Evolutionary conservation across 2,329 filamentous ascomycete genomes (phyloP).

Genomic region (Pestalotiopsis fici): DNA sequence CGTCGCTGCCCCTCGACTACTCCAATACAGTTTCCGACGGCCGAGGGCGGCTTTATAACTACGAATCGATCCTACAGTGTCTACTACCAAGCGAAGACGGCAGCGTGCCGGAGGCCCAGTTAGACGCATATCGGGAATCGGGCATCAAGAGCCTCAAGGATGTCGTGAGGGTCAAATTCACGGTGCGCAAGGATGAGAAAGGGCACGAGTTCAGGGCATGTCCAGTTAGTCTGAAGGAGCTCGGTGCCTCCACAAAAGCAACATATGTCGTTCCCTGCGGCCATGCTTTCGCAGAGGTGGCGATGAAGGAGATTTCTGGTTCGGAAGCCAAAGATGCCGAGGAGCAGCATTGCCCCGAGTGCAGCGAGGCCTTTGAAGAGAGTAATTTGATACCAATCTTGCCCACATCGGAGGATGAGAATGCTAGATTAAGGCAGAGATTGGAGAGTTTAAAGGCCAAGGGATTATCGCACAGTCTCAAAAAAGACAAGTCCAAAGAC

Average conservation of each 20-base stretch:
- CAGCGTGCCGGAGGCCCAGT: constrained; percentile 43
- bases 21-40: constrained; percentile 82
- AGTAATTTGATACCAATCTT: constrained; percentile 85
- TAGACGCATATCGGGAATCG: constrained; percentile 43
- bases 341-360: constrained; percentile 65
- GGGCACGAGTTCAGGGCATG: constrained; percentile 69
- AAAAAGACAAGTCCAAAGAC: constrained; percentile 68
- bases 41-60: constrained; percentile 87
- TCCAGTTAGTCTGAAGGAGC: constrained; percentile 81
- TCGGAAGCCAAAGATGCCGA: constrained; percentile 13
- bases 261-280: constrained; percentile 95
- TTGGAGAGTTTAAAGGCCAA: constrained; percentile 10
- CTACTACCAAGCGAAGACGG: constrained; percentile 57
- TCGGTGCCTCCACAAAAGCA: constrained; percentile 77
- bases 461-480: constrained; percentile 82
- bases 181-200: constrained; percentile 40
- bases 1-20: constrained; percentile 68
- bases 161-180: constrained; percentile 83
- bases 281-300: constrained; percentile 87
- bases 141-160: constrained; percentile 83
- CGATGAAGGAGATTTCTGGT: constrained; percentile 72
- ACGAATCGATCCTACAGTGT: constrained; percentile 78
- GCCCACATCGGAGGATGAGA: constrained; percentile 69
- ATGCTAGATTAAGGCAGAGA: constrained; percentile 66
- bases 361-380: constrained; percentile 70